Base-by-base conservation (phyloP, 2,329 filamentous ascomycete genomes). In the Pseudogymnoascus sp. region DNA sequence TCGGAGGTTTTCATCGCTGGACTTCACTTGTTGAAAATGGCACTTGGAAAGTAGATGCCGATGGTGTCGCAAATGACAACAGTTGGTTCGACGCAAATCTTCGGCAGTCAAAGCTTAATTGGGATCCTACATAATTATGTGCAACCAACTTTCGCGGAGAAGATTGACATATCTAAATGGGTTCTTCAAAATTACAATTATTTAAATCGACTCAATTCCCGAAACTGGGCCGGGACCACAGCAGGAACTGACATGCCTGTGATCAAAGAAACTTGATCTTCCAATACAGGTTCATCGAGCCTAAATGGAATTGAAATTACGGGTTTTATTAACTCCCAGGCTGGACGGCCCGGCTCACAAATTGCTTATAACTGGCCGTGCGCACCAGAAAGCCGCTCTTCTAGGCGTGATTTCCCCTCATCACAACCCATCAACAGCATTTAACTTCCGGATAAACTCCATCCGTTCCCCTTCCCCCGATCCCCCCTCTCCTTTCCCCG, bases 61-160 rank as follows among this genome's bases (percentile, higher is more conserved):
- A 50, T 25, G 21, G 44, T 18, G 47, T 56, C n/a, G n/a, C n/a
- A 33, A 33, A 16, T 16, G 14, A 10, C 47, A 53, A 31, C 18
- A 5, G 8, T n/a, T 33, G 25, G 25, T 56, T 33, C n/a, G 47
- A 56, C 25, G 47, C 25, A 2, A 33, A 18, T 56, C 14, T 31
- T 56, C 47, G 47, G 47, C 47, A 56, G 25, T 56, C 47, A 56
- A 56, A 56, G 47, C 47, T 56, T 56, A 56, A 18, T 56, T 56
- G 8, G 47, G 3, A 16, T 33, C 4, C 14, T 5, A 33, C 25
- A 33, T 56, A 18, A 33, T 56, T 33, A 8, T 31, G 25, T 5
- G 1, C 47, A 7, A 2, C 12, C n/a, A 56, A 16, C 7, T 3
- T 31, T 14, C 23, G 23, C 44, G 12, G 6, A 8, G 14, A 50